phyloP scores from a whole-genome alignment of 2,329 filamentous ascomycete species.

The Monosporascus sp. region DNA sequence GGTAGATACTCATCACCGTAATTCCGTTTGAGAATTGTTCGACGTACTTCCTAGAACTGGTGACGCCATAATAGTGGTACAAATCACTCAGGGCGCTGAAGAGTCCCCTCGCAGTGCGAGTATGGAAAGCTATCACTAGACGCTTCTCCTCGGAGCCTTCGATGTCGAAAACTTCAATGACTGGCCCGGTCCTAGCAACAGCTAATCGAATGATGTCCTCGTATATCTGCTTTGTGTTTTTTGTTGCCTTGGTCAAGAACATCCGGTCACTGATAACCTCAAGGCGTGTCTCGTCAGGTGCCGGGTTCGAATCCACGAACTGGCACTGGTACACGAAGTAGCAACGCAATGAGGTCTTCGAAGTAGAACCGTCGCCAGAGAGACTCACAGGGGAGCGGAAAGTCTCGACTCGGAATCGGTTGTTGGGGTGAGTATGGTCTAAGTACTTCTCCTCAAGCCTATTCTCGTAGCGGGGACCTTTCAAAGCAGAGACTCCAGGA shows the following conservation, averaged over 20 bases:
- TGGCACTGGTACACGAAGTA: conserved; percentile 98
- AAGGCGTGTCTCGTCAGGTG: conserved; percentile 75
- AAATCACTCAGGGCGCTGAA: conserved; percentile 94
- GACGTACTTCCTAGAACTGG: conserved; percentile 93
- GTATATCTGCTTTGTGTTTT: conserved; percentile 94
- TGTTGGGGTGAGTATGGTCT: conserved; percentile 65
- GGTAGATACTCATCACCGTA: conserved; percentile 92
- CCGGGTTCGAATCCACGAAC: conserved; percentile 72
- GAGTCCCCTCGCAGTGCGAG: conserved; percentile 83
- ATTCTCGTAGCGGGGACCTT: conserved; percentile 87
- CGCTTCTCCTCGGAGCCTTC: conserved; percentile 88
- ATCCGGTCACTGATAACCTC: conserved; percentile 89
- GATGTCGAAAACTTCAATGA: conserved; percentile 97
- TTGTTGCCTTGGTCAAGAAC: conserved; percentile 92
- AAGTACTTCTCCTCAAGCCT: conserved; percentile 94
- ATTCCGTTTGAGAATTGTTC: conserved; percentile 99
- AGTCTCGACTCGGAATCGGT: conserved; percentile 89
- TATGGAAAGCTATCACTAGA: conserved; percentile 89
- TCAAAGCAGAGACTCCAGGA: conserved; percentile 70
- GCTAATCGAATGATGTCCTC: conserved; percentile 86
- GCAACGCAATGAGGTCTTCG: conserved; percentile 82
- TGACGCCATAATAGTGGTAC: conserved; percentile 98
- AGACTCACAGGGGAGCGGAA: conserved; percentile 87
- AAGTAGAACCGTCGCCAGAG: conserved; percentile 53
- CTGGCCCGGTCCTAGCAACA: conserved; percentile 79